Evolutionary conservation across 768 basidiomycete genomes (phyloP).

Genomic region (Sporobolomyces phaffii): DNA sequence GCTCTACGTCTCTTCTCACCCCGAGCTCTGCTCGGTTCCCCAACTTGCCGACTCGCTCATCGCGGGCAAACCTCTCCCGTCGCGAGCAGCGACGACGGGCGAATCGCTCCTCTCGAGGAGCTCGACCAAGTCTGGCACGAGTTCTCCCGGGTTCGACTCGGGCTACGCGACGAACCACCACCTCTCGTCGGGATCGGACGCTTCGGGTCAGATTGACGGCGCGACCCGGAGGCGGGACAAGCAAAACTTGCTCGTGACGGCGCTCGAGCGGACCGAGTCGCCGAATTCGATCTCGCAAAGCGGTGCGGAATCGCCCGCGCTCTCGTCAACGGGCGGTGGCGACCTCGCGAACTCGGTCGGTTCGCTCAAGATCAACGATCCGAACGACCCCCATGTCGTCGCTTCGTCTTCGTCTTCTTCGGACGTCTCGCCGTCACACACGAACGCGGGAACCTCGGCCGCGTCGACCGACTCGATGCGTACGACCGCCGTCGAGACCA

Average conservation of each 20-base stretch:
- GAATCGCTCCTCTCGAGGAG: conserved; percentile 14
- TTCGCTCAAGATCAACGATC: conserved; percentile 12
- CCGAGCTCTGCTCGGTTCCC: conserved; percentile 58
- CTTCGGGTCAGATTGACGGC: conserved; percentile 4
- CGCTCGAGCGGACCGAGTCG: conserved; percentile 36
- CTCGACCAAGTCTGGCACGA: conserved; percentile 27
- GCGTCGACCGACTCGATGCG: conserved; percentile 47
- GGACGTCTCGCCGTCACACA: neutral
- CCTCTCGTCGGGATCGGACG: conserved; percentile 10
- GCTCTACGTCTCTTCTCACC: conserved; percentile 86
- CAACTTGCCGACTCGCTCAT: conserved; percentile 13
- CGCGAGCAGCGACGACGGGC: conserved; percentile 15
- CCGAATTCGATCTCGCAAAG: conserved; percentile 16
- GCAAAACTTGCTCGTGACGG: conserved; percentile 22
- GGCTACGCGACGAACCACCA: conserved; percentile 24
- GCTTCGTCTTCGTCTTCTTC: conserved; percentile 9
- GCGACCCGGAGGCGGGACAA: conserved; percentile 13
- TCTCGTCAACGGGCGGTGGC: conserved; percentile 1
- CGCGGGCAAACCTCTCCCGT: conserved; percentile 38
- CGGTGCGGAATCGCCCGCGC: neutral
- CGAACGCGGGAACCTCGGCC: neutral
- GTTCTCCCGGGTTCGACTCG: conserved; percentile 21
- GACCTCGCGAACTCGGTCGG: neutral
- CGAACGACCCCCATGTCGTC: conserved; percentile 6
- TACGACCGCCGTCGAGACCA: conserved; percentile 45